Base-by-base conservation (phyloP, 1,284 basidiomycete genomes). In the Mycocalia duriaeana region DNA sequence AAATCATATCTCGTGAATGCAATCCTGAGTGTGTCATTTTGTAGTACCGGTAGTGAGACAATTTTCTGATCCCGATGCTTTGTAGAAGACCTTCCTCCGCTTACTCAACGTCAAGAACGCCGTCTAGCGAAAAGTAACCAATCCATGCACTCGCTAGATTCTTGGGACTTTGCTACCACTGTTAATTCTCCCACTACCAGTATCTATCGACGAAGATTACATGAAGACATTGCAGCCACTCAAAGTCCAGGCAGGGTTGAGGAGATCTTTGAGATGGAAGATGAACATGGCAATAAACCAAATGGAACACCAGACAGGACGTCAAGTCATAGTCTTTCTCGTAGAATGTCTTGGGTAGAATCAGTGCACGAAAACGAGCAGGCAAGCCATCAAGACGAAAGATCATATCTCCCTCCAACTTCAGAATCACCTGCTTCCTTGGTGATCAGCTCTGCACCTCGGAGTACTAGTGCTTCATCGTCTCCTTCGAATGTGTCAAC, bases 1-100 rank as follows among this genome's bases (percentile, higher is more conserved):
- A 85, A 83, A 56, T 75, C 73, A 2, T 85, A 85, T 64, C 76
- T 94, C 24, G 81, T 92, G 31, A 75, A 75, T 46, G 73, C 83
- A 5, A 83, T 94, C 51, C 67, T 94, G n/a, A 76, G 80, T 81
- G 57, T 47, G 74, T 62, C 45, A 11, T 7, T 20, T 16, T 36
- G 4, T 22, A 25, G 35, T 48, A 44, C 25, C 45, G 14, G 42
- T 24, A 28, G 46, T 44, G 22, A 44, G 7, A 24, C n/a, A n/a
- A n/a, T 24, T 11, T 38, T 14, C 16, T 40, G 20, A 44, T 19
- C 23, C 23, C 24, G 24, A 25, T 2, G 31, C 45, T 42, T 13
- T 37, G 36, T 42, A 73, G 71, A 77, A 66, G 80, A 77, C 48
- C 67, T 91, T 20, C 88, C 88, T 0, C 87, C 89, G 19, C 67